Evolutionary conservation across 306 rosid species (phyloP).

Genomic region (Prunus davidiana): DNA sequence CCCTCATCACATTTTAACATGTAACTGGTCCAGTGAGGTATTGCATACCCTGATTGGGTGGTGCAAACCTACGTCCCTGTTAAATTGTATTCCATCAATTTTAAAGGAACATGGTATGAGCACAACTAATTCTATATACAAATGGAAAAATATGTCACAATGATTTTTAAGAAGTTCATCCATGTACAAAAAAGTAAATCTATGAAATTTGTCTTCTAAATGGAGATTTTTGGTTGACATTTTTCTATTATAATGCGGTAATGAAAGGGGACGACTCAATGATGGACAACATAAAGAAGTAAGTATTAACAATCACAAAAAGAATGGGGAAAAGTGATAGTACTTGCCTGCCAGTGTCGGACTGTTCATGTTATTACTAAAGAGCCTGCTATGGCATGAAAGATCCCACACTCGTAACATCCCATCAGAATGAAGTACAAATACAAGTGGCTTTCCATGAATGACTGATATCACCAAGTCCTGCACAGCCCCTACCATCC

Average conservation of each 20-base stretch:
- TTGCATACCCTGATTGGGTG: not conserved
- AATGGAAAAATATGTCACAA: not conserved
- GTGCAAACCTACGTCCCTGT: not conserved
- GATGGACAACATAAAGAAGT: not conserved
- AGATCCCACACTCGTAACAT: constrained; percentile 82
- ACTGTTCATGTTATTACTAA: constrained; percentile 50
- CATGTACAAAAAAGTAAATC: not conserved
- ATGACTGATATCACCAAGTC: constrained; percentile 66
- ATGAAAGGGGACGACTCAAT: not conserved
- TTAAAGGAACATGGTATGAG: not conserved
- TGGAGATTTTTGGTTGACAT: not conserved
- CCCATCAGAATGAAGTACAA: constrained; percentile 88
- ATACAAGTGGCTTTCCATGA: constrained; percentile 56
- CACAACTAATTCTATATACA: not conserved
- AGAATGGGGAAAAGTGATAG: not conserved
- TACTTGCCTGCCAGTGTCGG: constrained; percentile 55
- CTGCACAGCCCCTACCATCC: constrained; percentile 61
- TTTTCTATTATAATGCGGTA: not conserved
- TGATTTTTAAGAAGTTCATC: not conserved
- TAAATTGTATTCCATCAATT: not conserved
- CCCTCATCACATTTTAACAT: not conserved
- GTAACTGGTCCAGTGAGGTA: not conserved
- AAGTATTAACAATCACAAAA: not conserved
- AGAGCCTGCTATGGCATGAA: constrained; percentile 48
- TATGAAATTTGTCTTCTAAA: not conserved